Percentiles rank a stretch among this genome's conserved stretches.
Conservation (phyloP, 768 basidiomycete species). For the Phaffia australis region DNA sequence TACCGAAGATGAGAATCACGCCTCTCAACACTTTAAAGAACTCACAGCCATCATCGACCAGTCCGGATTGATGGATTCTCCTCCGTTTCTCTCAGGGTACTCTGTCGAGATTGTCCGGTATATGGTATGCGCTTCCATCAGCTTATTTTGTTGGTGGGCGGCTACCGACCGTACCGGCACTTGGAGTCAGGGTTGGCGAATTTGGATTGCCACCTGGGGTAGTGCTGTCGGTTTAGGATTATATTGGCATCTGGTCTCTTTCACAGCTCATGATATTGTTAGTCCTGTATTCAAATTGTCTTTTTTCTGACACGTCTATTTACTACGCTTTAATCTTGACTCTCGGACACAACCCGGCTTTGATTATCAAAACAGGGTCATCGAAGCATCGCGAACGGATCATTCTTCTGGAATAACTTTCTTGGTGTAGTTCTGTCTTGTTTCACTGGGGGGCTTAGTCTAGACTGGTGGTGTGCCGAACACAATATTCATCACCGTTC, state of each 20-base stretch:
- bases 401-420: slow-evolving; percentile 17
- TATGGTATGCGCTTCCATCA: neutral
- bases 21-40: slow-evolving; percentile 10
- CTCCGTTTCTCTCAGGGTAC: slow-evolving; percentile 10
- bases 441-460: slow-evolving; percentile 7
- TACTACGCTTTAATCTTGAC: too few species aligned
- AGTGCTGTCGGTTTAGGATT: slow-evolving; percentile 13
- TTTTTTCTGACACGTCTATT: neutral
- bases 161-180: neutral
- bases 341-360: too few species aligned
- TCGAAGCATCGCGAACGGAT: slow-evolving; percentile 15
- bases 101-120: slow-evolving; percentile 9
- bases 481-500: slow-evolving; percentile 20
- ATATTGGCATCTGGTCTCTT: slow-evolving; percentile 9
- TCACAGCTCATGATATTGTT: slow-evolving; percentile 11
- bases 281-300: neutral
- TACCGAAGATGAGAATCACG: slow-evolving; percentile 4
- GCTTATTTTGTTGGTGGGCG: slow-evolving; percentile 1
- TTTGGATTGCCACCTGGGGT: slow-evolving; percentile 8
- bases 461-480: slow-evolving; percentile 16
- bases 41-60: slow-evolving; percentile 10
- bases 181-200: slow-evolving; percentile 1
- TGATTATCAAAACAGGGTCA: too few species aligned
- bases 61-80: slow-evolving; percentile 4
- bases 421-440: slow-evolving; percentile 11